Evolutionary conservation across 371 early-diverging fungal species (phyloP).

Genomic region (Smittium culicis): DNA sequence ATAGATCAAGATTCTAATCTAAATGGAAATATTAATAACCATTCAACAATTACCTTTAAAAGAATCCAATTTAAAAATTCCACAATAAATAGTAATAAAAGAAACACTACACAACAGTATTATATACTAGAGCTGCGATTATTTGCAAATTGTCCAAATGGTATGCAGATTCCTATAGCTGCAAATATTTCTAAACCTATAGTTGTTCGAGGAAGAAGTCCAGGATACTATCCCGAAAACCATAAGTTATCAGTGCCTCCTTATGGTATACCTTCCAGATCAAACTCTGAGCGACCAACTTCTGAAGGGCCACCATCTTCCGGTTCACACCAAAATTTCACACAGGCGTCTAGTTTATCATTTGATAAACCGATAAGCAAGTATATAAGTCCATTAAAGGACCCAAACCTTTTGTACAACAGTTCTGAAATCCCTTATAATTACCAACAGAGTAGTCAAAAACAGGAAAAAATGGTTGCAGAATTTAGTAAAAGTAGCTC

Average conservation of each 20-base stretch:
- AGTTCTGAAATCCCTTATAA: background rate
- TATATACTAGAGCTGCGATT: slow-evolving; percentile 58
- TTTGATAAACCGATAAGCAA: background rate
- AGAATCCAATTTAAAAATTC: slow-evolving; percentile 90
- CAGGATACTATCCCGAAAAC: slow-evolving; percentile 75
- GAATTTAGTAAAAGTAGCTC: background rate
- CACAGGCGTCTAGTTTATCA: background rate
- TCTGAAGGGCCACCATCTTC: background rate
- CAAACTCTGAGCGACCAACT: background rate
- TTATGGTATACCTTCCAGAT: background rate
- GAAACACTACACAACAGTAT: slow-evolving; percentile 84
- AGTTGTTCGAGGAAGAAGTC: slow-evolving; percentile 86
- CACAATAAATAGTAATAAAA: slow-evolving; percentile 83
- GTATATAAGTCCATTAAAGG: background rate
- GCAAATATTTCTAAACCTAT: slow-evolving; percentile 59
- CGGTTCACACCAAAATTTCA: background rate
- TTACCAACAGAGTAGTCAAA: background rate
- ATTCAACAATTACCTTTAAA: slow-evolving; percentile 65
- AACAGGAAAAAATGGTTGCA: background rate
- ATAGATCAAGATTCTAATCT: slow-evolving; percentile 44
- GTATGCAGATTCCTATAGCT: slow-evolving; percentile 42
- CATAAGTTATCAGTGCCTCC: background rate
- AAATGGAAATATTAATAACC: slow-evolving; percentile 39
- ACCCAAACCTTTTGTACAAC: background rate
- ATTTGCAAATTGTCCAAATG: slow-evolving; percentile 45